Conservation (phyloP, 257 asterid species). For the Penstemon davidsonii region DNA sequence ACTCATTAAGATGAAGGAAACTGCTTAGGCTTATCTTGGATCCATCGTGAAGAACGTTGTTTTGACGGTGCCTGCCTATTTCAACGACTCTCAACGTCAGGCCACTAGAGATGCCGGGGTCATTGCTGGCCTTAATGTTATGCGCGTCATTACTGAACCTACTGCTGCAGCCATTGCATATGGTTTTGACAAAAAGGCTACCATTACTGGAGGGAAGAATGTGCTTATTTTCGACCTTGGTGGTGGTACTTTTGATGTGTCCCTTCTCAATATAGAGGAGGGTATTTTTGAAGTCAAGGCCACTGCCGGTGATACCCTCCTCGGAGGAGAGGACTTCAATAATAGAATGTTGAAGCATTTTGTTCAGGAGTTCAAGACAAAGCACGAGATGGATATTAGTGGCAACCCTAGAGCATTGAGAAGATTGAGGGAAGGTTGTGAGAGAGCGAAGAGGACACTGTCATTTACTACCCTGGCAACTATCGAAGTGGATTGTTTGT, state of each 20-base stretch:
- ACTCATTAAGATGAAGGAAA: too few species aligned
- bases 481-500: conserved; percentile 40
- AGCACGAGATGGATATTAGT: conserved; percentile 43
- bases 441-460: conserved; percentile 47
- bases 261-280: conserved; percentile 28
- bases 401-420: conserved; percentile 26
- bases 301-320: conserved; percentile 35
- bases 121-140: too few species aligned
- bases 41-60: too few species aligned
- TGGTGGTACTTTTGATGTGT: conserved; percentile 51
- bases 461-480: conserved; percentile 53
- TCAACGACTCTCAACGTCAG: too few species aligned
- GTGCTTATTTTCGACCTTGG: conserved; percentile 12
- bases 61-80: not conserved
- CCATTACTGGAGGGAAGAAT: too few species aligned
- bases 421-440: conserved; percentile 50
- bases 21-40: too few species aligned
- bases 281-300: conserved; percentile 29
- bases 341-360: conserved; percentile 49
- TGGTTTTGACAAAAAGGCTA: too few species aligned
- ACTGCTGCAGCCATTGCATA: too few species aligned
- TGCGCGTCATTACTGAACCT: too few species aligned
- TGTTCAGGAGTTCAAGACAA: conserved; percentile 49
- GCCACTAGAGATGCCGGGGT: too few species aligned
- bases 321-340: conserved; percentile 53